Base-by-base conservation (phyloP, 352 stramenopile species). In the Phytophthora palmivora region DNA sequence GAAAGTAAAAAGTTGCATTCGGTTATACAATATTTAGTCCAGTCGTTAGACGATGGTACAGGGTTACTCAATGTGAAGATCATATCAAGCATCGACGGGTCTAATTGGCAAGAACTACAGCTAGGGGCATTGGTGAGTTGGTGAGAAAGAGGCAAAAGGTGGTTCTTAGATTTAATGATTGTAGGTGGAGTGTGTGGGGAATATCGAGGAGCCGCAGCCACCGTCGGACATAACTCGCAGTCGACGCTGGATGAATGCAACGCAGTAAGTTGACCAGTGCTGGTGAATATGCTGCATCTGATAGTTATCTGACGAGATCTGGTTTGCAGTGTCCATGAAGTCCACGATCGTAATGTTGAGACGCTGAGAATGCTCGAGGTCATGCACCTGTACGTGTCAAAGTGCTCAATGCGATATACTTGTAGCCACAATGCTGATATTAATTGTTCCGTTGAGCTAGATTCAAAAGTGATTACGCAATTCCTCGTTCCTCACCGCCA, bases 351-450 rank as follows among this genome's bases (percentile, higher is more conserved):
- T 45, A 91, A 91, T 38, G 59, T 72, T 11, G 82, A 91, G 69
- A 84, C 68, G 14, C 67, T 91, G 19, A 74, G 72, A 14, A 78
- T 89, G 64, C 74, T 91, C 32, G 76, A 91, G 43, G 75, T 76
- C 36, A 59, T 91, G 32, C 61, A 80, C 14, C 41, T 89, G 82
- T 91, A 75, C 10, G 78, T 69, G 14, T 4, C 53, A 2, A 16
- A 41, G 12, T 28, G 34, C 16, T 37, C 3, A 10, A 47, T 15
- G 32, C 11, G n/a, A 33, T 11, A 22, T 18, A 28, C 6, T 19
- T 33, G 4, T 19, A 15, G 3, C 33, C 3, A 16, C 3, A 10
- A 4, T 26, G 43, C 2, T 45, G n/a, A 6, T 32, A 38, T 19
- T 47, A 22, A 44, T 53, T n/a, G n/a, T 19, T 38, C 52, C 36